Conservation (phyloP, 352 stramenopile genomes). For the Phytopythium mirpurense region DNA sequence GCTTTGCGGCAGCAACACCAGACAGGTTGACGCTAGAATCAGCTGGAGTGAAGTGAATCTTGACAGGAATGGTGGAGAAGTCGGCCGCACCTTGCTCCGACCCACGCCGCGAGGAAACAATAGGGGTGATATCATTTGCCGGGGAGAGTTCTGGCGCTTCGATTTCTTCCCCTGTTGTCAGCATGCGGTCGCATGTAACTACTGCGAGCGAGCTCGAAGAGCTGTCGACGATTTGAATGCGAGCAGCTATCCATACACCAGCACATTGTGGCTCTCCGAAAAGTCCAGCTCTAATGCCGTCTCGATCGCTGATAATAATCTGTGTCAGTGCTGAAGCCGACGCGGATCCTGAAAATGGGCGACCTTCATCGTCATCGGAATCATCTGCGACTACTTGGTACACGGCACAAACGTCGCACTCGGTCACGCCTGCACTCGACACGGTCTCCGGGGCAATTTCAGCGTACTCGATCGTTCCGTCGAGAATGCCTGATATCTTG, state of each 20-base stretch:
- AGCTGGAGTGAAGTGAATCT: slow-evolving; percentile 1
- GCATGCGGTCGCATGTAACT: slow-evolving; percentile 6
- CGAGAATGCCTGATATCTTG: not conserved
- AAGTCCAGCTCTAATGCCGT: not conserved
- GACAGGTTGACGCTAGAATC: slow-evolving; percentile 19
- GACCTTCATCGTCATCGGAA: not conserved
- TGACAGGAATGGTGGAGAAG: not conserved
- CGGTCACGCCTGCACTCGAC: too few species aligned
- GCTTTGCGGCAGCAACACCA: slow-evolving; percentile 17
- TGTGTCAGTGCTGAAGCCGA: not conserved
- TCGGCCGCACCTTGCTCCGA: not conserved
- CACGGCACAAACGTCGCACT: not conserved
- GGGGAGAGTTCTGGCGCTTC: not conserved
- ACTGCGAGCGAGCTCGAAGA: not conserved
- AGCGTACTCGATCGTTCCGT: not conserved
- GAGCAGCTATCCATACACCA: slow-evolving; percentile 29
- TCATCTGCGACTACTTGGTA: not conserved
- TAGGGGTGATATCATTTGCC: not conserved
- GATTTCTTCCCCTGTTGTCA: slow-evolving; percentile 5
- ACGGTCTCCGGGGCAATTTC: not conserved
- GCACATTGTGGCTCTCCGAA: not conserved
- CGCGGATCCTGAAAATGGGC: not conserved
- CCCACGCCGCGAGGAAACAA: not conserved
- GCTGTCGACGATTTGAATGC: slow-evolving; percentile 3
- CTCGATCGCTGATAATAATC: not conserved